Evolutionary conservation across 495 filamentous ascomycete species (phyloP), one percentile per base, ranked within the genome.

Genomic region (Parachaetomium inaequale): DNA sequence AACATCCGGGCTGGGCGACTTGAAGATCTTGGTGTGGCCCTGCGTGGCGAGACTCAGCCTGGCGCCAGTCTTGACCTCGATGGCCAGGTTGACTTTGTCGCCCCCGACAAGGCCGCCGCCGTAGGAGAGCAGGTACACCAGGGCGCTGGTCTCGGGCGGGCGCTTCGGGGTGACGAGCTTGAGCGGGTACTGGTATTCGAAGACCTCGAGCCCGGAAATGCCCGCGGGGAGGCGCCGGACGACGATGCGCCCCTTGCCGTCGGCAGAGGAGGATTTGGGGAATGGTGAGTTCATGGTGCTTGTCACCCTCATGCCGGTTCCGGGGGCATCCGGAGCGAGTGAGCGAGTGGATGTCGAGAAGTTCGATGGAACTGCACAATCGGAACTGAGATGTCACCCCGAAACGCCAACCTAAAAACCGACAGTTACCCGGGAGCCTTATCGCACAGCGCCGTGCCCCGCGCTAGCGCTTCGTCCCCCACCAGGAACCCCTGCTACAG

Each of bases 11-110:
- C 76, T 72, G 11, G 83, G 76, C 4, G 90, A 87, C 66, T 90
- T 91, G 83, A 95, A 98, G 72, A 98, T 86, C 76, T 97, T 98
- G 49, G 94, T 98, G 78, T 89, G 90, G 40, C 94, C 94, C 78
- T 98, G 94, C 0, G 94, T 98, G 42, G 92, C 90, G 21, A 97
- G 84, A 45, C 88, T 87, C 40, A 98, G 82, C 61, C 87, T 86
- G 0, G 91, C 87, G 6, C 72, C 68, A 0, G 80, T 66, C 21
- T 85, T 84, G 25, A 96, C 77, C 4, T 82, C 81, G 52, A 97
- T 76, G 23, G 73, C 74, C 55, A 98, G 86, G 63, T 87, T 77
- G 67, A 97, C 88, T 61, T 82, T 76, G 74, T 98, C 94, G 32
- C 91, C 89, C 6, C 87, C 88, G 17, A 98, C 88, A 15, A 98